Evolutionary conservation across 1,284 basidiomycete species (phyloP).

Genomic region (Trichosporon faecale): DNA sequence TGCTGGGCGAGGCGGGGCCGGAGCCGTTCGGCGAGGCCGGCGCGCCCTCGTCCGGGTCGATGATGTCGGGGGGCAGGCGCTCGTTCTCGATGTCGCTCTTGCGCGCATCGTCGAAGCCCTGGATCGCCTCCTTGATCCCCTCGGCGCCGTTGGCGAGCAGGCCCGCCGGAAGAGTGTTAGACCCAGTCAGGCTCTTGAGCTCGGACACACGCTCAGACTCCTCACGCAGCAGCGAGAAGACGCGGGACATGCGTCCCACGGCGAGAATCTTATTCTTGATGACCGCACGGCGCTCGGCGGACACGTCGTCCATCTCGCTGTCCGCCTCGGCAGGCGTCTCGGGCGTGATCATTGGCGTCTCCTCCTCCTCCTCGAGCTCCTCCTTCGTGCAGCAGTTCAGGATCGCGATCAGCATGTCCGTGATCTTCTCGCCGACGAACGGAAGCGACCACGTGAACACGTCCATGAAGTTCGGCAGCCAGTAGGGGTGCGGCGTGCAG

Average conservation of each 20-base stretch:
- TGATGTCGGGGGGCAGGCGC: slow-evolving; percentile 87
- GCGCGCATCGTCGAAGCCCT: slow-evolving; percentile 93
- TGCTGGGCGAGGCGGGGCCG: slow-evolving; percentile 15
- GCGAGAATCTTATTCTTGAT: slow-evolving; percentile 99
- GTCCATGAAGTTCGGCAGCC: slow-evolving; percentile 98
- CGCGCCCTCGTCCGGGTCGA: slow-evolving; percentile 62
- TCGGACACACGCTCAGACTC: slow-evolving; percentile 97
- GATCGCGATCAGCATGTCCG: slow-evolving; percentile 93
- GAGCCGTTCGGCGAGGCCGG: slow-evolving; percentile 52
- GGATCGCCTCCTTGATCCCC: slow-evolving; percentile 93
- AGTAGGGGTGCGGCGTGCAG: slow-evolving; percentile 91
- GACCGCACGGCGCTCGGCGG: slow-evolving; percentile 69
- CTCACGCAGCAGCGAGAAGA: slow-evolving; percentile 96
- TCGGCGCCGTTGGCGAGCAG: slow-evolving; percentile 85
- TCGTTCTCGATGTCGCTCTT: slow-evolving; percentile 99
- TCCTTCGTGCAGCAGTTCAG: slow-evolving; percentile 92
- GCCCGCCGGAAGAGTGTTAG: slow-evolving; percentile 76
- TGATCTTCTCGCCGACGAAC: slow-evolving; percentile 97
- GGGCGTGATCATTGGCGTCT: slow-evolving; percentile 50
- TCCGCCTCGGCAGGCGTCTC: slow-evolving; percentile 39
- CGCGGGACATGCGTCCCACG: slow-evolving; percentile 91
- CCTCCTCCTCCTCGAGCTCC: slow-evolving; percentile 81
- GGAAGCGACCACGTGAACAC: slow-evolving; percentile 99
- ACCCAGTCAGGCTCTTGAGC: slow-evolving; percentile 83
- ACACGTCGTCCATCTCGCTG: slow-evolving; percentile 55